A percentile compares a stretch with the other conserved stretches of the same genome.
Evolutionary conservation across 495 filamentous ascomycete species (phyloP).

Genomic region (Aspergillus sclerotioniger): DNA sequence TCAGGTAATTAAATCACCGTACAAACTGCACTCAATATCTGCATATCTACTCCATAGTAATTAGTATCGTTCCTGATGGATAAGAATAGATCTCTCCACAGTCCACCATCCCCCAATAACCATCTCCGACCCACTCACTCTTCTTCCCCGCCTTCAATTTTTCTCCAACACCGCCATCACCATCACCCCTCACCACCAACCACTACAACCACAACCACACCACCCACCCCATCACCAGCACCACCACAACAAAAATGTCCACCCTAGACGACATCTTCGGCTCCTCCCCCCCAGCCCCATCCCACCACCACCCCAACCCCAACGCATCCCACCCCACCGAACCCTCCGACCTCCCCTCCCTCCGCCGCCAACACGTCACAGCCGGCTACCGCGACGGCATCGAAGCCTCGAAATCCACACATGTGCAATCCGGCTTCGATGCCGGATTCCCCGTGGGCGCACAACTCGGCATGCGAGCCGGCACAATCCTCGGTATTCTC

Average conservation of each 20-base stretch:
- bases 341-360: constrained; percentile 69
- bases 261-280: constrained; percentile 51
- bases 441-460: constrained; percentile 81
- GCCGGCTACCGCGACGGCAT: constrained; percentile 92
- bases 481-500: constrained; percentile 66
- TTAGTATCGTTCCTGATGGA: not conserved
- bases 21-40: too few relatives aligned
- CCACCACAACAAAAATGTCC: constrained; percentile 12
- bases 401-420: constrained; percentile 61
- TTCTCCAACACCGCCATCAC: not conserved
- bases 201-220: constrained; percentile 6
- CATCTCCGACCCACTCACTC: not conserved
- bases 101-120: not conserved
- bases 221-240: not conserved
- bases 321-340: constrained; percentile 25
- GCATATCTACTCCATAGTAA: too few relatives aligned
- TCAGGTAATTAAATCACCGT: too few relatives aligned
- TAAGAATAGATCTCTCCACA: not conserved
- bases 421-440: constrained; percentile 83
- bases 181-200: not conserved
- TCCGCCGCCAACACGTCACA: constrained; percentile 71
- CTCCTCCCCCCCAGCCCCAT: constrained; percentile 35
- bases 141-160: not conserved
- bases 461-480: constrained; percentile 67
- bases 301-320: not conserved